Conservation (phyloP, 1,284 basidiomycete species). For the Anthracocystis walkeri region DNA sequence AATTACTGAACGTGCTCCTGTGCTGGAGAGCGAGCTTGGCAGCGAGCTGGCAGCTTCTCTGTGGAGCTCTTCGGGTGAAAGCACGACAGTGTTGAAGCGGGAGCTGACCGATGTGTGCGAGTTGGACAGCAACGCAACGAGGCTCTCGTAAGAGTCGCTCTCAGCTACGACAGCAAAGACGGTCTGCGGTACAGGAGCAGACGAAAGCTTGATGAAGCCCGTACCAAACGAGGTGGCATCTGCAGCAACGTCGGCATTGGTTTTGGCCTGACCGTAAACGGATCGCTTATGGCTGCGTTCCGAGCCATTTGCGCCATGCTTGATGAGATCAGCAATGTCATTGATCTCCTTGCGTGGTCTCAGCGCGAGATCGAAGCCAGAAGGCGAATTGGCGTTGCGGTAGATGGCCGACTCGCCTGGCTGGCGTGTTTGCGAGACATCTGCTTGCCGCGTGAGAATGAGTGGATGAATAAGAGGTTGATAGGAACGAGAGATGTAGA, state of each 20-base stretch:
- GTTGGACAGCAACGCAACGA: slow-evolving; percentile 50
- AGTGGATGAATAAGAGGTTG: slow-evolving; percentile 67
- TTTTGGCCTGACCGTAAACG: slow-evolving; percentile 42
- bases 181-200: slow-evolving; percentile 31
- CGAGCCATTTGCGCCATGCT: slow-evolving; percentile 36
- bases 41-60: slow-evolving; percentile 17
- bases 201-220: slow-evolving; percentile 51
- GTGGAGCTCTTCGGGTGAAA: slow-evolving; percentile 29
- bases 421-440: slow-evolving; percentile 60
- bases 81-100: slow-evolving; percentile 44
- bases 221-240: slow-evolving; percentile 52
- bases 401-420: slow-evolving; percentile 63
- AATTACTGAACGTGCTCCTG: slow-evolving; percentile 31
- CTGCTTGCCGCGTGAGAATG: slow-evolving; percentile 65
- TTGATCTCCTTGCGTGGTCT: slow-evolving; percentile 53
- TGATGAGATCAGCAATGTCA: slow-evolving; percentile 53
- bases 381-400: slow-evolving; percentile 66
- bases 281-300: slow-evolving; percentile 27
- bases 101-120: slow-evolving; percentile 40
- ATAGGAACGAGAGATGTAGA: slow-evolving; percentile 55
- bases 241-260: slow-evolving; percentile 44
- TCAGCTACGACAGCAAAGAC: slow-evolving; percentile 47
- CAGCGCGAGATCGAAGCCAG: slow-evolving; percentile 64
- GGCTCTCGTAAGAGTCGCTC: slow-evolving; percentile 34
- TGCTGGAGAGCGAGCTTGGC: slow-evolving; percentile 19